These are phyloP conservation scores for Geoglossum cookeanum DNA, from an alignment of 2,329 filamentous ascomycete species.

Conservation along the genomic window DNA sequence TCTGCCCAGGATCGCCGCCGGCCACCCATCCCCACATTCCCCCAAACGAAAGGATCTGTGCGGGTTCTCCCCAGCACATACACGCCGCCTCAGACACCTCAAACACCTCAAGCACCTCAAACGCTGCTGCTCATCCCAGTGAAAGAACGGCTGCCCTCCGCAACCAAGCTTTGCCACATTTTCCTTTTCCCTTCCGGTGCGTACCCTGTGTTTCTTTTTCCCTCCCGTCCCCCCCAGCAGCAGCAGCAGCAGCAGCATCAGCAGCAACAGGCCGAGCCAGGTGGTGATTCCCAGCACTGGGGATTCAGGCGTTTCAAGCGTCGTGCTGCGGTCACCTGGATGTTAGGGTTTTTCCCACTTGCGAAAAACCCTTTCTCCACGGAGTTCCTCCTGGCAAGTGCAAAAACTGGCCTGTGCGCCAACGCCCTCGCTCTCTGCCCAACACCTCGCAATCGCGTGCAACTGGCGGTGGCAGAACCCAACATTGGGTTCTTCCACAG, in stretches of 20 bases:
- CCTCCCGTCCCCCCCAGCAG: neutral
- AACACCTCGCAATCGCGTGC: no score
- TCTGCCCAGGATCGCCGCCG: neutral
- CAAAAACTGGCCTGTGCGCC: neutral
- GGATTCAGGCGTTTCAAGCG: no score
- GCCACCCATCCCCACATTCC: neutral
- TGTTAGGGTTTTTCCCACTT: neutral
- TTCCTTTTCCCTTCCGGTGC: neutral
- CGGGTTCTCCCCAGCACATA: neutral
- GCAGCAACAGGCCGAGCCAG: no score
- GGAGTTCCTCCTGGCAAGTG: neutral
- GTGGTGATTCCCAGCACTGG: no score
- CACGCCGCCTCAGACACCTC: neutral
- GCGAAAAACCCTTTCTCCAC: neutral
- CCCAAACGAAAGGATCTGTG: neutral
- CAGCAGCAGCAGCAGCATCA: no score
- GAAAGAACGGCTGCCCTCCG: neutral
- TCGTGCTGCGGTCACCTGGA: neutral
- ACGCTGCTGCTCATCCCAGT: neutral
- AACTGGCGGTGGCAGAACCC: no score
- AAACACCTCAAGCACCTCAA: no score
- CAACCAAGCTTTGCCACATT: neutral
- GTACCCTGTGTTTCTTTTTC: neutral
- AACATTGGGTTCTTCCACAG: neutral
- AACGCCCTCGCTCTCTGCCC: no score